Conservation (phyloP, 352 stramenopile genomes). For the Phytophthora lateralis region DNA sequence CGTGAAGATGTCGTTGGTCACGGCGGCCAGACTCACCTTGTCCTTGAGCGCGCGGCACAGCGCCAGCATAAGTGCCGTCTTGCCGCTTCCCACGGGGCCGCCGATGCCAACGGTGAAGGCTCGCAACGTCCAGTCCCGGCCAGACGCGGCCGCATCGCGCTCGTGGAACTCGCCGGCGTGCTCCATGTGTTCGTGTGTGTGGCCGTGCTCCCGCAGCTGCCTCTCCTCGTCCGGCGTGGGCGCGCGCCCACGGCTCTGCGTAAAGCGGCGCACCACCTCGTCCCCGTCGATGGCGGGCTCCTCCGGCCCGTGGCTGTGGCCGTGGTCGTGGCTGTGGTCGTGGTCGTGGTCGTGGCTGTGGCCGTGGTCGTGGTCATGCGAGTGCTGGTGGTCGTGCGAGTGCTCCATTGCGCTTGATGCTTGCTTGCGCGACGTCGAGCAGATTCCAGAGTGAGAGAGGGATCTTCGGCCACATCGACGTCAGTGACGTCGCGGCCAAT, state of each 20-base stretch:
- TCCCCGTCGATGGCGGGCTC: slow-evolving; percentile 58
- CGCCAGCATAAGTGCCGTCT: slow-evolving; percentile 95
- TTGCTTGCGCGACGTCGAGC: slow-evolving; percentile 2
- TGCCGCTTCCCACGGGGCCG: slow-evolving; percentile 94
- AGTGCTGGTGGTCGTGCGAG: slow-evolving; percentile 30
- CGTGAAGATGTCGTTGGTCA: slow-evolving; percentile 99
- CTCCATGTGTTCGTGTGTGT: slow-evolving; percentile 91
- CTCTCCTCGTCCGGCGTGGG: slow-evolving; percentile 78
- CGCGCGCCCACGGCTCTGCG: slow-evolving; percentile 52
- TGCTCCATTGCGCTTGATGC: slow-evolving; percentile 30
- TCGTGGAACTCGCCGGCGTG: slow-evolving; percentile 75
- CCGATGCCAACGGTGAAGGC: slow-evolving; percentile 97
- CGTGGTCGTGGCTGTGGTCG: slow-evolving; percentile 41
- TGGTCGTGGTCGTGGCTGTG: slow-evolving; percentile 44
- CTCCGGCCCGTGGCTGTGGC: slow-evolving; percentile 31
- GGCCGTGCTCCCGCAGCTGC: slow-evolving; percentile 82
- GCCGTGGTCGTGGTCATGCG: slow-evolving; percentile 26
- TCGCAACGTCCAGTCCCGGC: slow-evolving; percentile 82
- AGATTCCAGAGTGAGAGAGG: slow-evolving; percentile 26
- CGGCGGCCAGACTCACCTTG: slow-evolving; percentile 78
- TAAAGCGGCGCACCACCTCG: slow-evolving; percentile 76
- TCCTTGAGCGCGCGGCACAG: slow-evolving; percentile 91
- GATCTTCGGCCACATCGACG: slow-evolving; percentile 13
- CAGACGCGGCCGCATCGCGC: slow-evolving; percentile 54
- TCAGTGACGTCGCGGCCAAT: slow-evolving; percentile 3